A percentile compares a stretch with the other conserved stretches of the same genome.
These are phyloP conservation scores for Kuraishia piskuri DNA, from an alignment of 805 yeast genomes.

Conservation along the genomic window DNA sequence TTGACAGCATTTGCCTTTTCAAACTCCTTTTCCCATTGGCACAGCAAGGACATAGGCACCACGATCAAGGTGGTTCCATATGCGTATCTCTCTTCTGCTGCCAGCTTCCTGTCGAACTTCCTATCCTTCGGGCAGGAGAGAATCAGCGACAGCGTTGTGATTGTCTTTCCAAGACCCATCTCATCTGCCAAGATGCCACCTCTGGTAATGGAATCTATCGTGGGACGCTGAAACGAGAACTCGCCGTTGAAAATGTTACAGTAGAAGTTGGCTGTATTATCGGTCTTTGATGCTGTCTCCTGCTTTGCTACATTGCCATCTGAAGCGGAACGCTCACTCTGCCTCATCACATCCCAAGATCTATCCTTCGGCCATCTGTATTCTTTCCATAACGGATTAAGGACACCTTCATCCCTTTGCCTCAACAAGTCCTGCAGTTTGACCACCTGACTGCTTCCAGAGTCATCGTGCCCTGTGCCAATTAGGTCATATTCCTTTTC, in stretches of 20 bases:
- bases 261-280: conserved; percentile 35
- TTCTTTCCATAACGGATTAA: conserved; percentile 83
- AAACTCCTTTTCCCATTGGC: conserved; percentile 88
- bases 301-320: background rate
- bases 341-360: conserved; percentile 5
- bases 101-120: conserved; percentile 6
- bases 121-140: conserved; percentile 54
- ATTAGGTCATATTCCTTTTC: conserved; percentile 53
- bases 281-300: conserved; percentile 3
- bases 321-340: background rate
- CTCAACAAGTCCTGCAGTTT: conserved; percentile 16
- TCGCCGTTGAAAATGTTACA: conserved; percentile 78
- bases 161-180: conserved; percentile 94
- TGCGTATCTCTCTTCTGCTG: conserved; percentile 39
- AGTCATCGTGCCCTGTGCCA: conserved; percentile 21
- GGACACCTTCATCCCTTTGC: conserved; percentile 38
- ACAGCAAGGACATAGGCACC: conserved; percentile 84
- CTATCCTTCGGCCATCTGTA: conserved; percentile 61
- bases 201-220: conserved; percentile 45
- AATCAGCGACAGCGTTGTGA: conserved; percentile 69
- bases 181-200: conserved; percentile 96
- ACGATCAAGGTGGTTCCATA: conserved; percentile 65
- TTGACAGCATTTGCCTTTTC: conserved; percentile 41
- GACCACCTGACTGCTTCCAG: conserved; percentile 13
- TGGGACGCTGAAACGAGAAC: conserved; percentile 59